Evolutionary conservation across 2,329 filamentous ascomycete species (phyloP), one percentile per base, ranked within the genome.

Genomic region (Nigrograna mackinnonii): DNA sequence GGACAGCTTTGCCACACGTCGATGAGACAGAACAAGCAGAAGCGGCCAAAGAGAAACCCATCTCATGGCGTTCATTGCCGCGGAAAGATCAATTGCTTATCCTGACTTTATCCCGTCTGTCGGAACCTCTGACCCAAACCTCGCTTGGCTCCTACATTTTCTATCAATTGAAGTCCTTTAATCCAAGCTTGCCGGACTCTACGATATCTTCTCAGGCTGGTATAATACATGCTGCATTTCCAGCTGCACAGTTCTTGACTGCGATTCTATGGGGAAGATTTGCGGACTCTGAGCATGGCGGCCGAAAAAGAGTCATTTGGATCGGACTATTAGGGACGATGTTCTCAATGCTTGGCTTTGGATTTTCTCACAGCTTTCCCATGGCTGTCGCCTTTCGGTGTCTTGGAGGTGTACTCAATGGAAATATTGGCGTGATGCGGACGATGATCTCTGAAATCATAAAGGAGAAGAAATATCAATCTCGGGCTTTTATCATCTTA

Each of bases 81-180:
- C 78, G 81, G 44, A 95, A 91, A 67, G 77, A 82, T 34, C 90
- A 95, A 68, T 78, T 95, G 16, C 71, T 85, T 21, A 84, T 95
- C 43, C 77, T 95, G 37, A 90, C 86, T 0, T 71, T 95, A 33
- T 86, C 89, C 6, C 83, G 91, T 20, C 73, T 95, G 17, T 89
- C 87, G 9, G 91, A 95, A 62, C 90, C 90, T 3, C 73, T 95
- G 24, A 87, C 89, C 0, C 87, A 94, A 60, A 91, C 87, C 1
- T 68, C 64, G 1, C 55, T 69, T 2, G 64, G 64, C 12, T 80
- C 87, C 2, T 95, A 95, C 68, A 84, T 95, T 75, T 95, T 89
- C 70, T 95, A 92, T 67, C 89, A 94, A 66, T 79, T 96, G n/a
- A 84, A 83, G 54, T 92, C 85, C 44, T 92, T 95, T 55, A 77